These are phyloP conservation scores for Nasturtium officinale DNA, from an alignment of 345 rosid genomes.

Conservation along the genomic window DNA sequence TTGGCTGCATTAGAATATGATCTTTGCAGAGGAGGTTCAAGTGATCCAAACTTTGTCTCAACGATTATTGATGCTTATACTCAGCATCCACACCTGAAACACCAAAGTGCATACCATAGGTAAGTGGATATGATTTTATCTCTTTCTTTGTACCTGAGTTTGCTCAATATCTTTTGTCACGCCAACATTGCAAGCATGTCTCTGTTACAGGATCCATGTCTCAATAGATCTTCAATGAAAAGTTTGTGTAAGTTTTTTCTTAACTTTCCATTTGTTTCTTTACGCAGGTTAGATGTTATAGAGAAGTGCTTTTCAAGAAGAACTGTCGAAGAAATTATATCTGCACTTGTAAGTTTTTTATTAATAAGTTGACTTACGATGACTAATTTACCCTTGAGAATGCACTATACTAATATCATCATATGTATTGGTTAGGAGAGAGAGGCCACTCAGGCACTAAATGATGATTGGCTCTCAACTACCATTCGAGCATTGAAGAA, in stretches of 20 bases:
- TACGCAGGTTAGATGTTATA: slow-evolving; percentile 53
- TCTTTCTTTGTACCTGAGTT: too few relatives aligned
- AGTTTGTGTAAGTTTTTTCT: neutral
- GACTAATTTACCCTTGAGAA: neutral
- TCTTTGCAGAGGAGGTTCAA: slow-evolving; percentile 48
- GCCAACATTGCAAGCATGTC: slow-evolving; percentile 12
- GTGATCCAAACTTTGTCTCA: slow-evolving; percentile 53
- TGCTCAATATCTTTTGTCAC: neutral
- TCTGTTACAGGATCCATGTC: too few relatives aligned
- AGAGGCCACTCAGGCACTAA: slow-evolving; percentile 44
- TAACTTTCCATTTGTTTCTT: neutral
- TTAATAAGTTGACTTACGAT: neutral
- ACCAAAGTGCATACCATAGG: slow-evolving; percentile 59
- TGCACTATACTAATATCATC: too few relatives aligned
- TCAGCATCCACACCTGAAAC: slow-evolving; percentile 56
- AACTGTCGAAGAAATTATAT: slow-evolving; percentile 72
- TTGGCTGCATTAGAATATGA: slow-evolving; percentile 61
- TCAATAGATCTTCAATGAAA: neutral
- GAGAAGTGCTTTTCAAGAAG: slow-evolving; percentile 69
- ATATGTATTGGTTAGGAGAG: slow-evolving; percentile 50
- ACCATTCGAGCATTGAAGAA: slow-evolving; percentile 57
- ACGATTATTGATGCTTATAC: slow-evolving; percentile 54
- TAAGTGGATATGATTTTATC: slow-evolving; percentile 31
- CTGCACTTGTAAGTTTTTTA: slow-evolving; percentile 66
- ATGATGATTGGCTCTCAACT: slow-evolving; percentile 62